Conservation (phyloP, 2,329 filamentous ascomycete species). For the Thermomyces lanuginosus region DNA sequence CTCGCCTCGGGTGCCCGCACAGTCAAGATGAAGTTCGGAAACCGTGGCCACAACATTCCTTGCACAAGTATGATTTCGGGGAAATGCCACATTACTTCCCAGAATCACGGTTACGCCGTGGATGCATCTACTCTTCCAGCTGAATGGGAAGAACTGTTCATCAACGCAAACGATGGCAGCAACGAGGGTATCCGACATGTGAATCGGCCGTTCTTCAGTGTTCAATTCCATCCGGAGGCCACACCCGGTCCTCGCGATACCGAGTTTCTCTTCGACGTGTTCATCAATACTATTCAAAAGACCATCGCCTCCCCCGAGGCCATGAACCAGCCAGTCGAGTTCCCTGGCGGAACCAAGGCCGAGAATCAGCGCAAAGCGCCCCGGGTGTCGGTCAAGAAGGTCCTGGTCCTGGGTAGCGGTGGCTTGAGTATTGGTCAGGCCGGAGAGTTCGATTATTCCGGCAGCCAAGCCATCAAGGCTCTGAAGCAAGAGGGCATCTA, state of each 20-base stretch:
- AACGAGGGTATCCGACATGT: slow-evolving; percentile 93
- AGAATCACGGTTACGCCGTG: slow-evolving; percentile 95
- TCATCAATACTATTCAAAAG: slow-evolving; percentile 67
- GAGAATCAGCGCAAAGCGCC: slow-evolving; percentile 66
- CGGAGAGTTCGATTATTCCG: slow-evolving; percentile 97
- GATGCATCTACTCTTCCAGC: slow-evolving; percentile 58
- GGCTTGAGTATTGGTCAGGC: slow-evolving; percentile 95
- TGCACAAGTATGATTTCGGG: slow-evolving; percentile 92
- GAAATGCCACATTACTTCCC: slow-evolving; percentile 95
- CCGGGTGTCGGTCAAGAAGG: slow-evolving; percentile 77
- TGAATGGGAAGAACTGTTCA: slow-evolving; percentile 85
- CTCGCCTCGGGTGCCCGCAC: slow-evolving; percentile 74
- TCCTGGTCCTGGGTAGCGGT: slow-evolving; percentile 82
- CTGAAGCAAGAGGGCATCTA: slow-evolving; percentile 96
- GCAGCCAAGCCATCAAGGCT: slow-evolving; percentile 95
- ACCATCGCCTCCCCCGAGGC: slow-evolving; percentile 50
- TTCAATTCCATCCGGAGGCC: slow-evolving; percentile 98
- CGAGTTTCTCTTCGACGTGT: slow-evolving; percentile 93
- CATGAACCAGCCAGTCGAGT: slow-evolving; percentile 58
- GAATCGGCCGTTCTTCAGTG: slow-evolving; percentile 83
- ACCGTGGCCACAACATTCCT: slow-evolving; percentile 95
- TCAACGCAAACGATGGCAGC: slow-evolving; percentile 95
- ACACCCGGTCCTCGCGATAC: slow-evolving; percentile 90
- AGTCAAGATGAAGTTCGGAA: slow-evolving; percentile 97
- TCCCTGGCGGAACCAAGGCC: slow-evolving; percentile 67